These are phyloP conservation scores for Phialophora macrospora DNA, from an alignment of 2,329 filamentous ascomycete genomes.

Conservation along the genomic window DNA sequence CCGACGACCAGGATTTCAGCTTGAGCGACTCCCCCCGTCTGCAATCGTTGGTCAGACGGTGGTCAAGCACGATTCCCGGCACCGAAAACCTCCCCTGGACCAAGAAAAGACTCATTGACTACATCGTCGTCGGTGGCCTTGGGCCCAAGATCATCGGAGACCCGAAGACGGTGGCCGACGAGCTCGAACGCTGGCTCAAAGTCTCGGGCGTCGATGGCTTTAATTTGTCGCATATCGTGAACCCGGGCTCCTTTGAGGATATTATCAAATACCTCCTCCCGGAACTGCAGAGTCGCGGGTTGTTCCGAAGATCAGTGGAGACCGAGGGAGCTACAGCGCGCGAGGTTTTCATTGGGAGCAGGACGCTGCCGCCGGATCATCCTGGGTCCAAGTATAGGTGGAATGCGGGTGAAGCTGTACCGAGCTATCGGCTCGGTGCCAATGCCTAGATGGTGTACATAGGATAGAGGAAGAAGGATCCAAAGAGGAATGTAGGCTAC, in stretches of 20 bases:
- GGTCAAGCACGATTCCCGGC: conserved; percentile 41
- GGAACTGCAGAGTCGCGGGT: conserved; percentile 50
- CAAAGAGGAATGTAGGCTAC: too few species aligned
- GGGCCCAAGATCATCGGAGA: conserved; percentile 60
- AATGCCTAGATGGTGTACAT: too few species aligned
- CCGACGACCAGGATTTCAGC: conserved; percentile 63
- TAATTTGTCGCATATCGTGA: conserved; percentile 58
- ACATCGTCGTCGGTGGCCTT: conserved; percentile 54
- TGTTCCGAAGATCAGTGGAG: conserved; percentile 43
- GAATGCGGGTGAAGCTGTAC: conserved; percentile 9
- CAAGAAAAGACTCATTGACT: conserved; percentile 53
- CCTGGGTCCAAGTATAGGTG: conserved; percentile 22
- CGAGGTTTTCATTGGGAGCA: conserved; percentile 35
- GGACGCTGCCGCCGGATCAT: conserved; percentile 19
- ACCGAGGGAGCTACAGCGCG: conserved; percentile 16
- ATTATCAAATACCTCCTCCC: conserved; percentile 56
- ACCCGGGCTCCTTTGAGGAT: conserved; percentile 58
- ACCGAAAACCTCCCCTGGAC: conserved; percentile 40
- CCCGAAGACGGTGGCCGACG: conserved; percentile 67
- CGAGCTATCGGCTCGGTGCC: conserved; percentile 8
- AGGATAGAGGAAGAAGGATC: too few species aligned
- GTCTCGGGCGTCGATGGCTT: conserved; percentile 76
- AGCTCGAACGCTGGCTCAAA: conserved; percentile 67
- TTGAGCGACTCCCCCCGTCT: conserved; percentile 57
- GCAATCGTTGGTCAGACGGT: conserved; percentile 48